phyloP scores from a whole-genome alignment of 176 grass and related monocot species.

The Avena insularis region DNA sequence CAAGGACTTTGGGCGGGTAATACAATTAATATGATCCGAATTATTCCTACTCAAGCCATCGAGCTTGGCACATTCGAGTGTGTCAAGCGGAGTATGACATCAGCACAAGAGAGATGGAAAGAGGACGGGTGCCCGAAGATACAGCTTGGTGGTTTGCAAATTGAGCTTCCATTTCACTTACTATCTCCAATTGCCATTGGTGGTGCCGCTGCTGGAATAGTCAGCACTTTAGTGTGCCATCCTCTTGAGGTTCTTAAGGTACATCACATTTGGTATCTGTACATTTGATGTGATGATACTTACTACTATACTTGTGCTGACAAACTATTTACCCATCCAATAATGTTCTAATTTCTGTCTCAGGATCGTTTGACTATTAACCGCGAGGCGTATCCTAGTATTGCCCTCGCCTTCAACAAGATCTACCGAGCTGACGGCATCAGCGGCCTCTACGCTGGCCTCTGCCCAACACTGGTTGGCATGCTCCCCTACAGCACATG shows the following conservation, averaged over 20 bases:
- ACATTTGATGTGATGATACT: too few species aligned
- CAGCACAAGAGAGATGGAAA: constrained; percentile 55
- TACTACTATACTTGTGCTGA: background rate
- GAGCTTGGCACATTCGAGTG: constrained; percentile 71
- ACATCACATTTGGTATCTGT: constrained; percentile 1
- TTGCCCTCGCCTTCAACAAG: constrained; percentile 66
- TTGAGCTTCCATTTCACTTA: constrained; percentile 49
- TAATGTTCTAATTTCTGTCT: constrained; percentile 1
- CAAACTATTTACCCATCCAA: background rate
- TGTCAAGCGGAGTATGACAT: constrained; percentile 60
- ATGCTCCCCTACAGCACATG: constrained; percentile 97
- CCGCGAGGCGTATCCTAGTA: constrained; percentile 66
- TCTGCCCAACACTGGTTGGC: constrained; percentile 72
- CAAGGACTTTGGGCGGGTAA: constrained; percentile 80
- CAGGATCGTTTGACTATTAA: constrained; percentile 84
- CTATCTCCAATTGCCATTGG: constrained; percentile 65
- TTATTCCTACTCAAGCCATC: constrained; percentile 75
- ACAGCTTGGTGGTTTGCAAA: constrained; percentile 47
- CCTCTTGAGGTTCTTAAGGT: constrained; percentile 84
- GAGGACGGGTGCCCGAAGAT: constrained; percentile 49
- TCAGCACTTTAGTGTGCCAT: constrained; percentile 70
- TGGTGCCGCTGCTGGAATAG: constrained; percentile 72
- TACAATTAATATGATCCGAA: constrained; percentile 69
- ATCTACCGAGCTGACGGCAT: constrained; percentile 65
- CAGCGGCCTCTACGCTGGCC: constrained; percentile 73